Evolutionary conservation across 306 rosid species (phyloP).

Genomic region (Quercus suber): DNA sequence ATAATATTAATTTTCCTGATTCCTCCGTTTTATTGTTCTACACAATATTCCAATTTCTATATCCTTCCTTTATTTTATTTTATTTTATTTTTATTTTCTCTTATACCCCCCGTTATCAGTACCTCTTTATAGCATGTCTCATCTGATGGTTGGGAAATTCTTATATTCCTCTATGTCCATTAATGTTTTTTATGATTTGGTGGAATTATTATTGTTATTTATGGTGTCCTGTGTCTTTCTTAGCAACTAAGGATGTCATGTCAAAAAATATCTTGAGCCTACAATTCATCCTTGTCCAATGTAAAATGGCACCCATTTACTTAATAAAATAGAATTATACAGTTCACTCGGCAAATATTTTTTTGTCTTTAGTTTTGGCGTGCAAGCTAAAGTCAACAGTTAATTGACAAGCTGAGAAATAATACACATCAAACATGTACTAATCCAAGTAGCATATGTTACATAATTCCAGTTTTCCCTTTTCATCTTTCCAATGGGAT

Average conservation of each 20-base stretch:
- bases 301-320: too few relatives aligned
- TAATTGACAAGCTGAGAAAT: constrained; percentile 2
- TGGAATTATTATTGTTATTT: constrained; percentile 1
- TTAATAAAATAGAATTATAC: too few relatives aligned
- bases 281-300: too few relatives aligned
- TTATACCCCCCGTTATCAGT: neutral
- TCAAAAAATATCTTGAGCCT: too few relatives aligned
- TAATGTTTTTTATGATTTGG: neutral
- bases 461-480: neutral
- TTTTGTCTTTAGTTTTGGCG: neutral
- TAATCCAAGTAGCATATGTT: neutral
- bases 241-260: too few relatives aligned
- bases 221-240: neutral
- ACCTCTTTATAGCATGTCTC: neutral
- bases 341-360: neutral
- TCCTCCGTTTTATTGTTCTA: neutral
- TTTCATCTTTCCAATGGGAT: neutral
- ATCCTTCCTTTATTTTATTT: neutral
- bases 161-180: neutral
- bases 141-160: neutral
- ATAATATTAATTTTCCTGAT: constrained; percentile 4
- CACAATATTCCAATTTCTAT: neutral
- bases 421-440: neutral
- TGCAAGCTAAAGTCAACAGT: constrained; percentile 1
- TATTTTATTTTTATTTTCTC: neutral